Base-by-base conservation (phyloP, 2,329 filamentous ascomycete species). In the Fusarium keratoplasticum region DNA sequence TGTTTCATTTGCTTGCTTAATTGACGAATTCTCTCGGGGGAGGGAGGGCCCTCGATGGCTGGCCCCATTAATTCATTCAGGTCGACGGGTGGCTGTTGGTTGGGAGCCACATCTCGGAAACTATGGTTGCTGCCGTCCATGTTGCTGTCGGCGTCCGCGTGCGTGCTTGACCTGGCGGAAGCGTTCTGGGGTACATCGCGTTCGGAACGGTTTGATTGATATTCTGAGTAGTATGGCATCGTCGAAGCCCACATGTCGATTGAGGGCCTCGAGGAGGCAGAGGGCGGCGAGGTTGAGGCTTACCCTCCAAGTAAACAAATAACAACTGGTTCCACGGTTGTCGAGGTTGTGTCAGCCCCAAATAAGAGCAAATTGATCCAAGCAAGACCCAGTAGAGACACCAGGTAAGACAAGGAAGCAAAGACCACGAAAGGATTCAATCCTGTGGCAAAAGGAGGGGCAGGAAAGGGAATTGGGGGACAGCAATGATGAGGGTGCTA, bases 11-110 rank as follows among this genome's bases (percentile, higher is more conserved):
- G 88, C 79, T 88, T 87, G 79, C 84, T 90, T 61, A 91, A 83
- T 67, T 88, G 88, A 73, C 89, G 87, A 75, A 91, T 86, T 70
- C 86, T 86, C 76, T 89, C 87, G 31, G 90, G 89, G 36, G 90
- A 92, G 0, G 90, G 89, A 44, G 90, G 89, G 20, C 88, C 88
- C 75, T 92, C 89, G 65, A 91, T 82, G 70, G 90, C 86, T 58
- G 90, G 89, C 67, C 87, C 89, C 66, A 92, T 81, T 63, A 89
- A 83, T 67, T 88, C 86, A 68, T 82, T 77, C 57, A 84, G 38
- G 71, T 80, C 75, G 62, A 72, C 61, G 62, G 67, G 74, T 55
- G 70, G 69, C 31, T 73, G 72, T 27, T 64, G 72, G 36, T 68
- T 67, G 54, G 71, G 70, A 29, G 64, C 61, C 64, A 70, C 50